A percentile compares a stretch with the other conserved stretches of the same genome.
Evolutionary conservation across 2,329 filamentous ascomycete species (phyloP).

Genomic region (Sporothrix inflata): DNA sequence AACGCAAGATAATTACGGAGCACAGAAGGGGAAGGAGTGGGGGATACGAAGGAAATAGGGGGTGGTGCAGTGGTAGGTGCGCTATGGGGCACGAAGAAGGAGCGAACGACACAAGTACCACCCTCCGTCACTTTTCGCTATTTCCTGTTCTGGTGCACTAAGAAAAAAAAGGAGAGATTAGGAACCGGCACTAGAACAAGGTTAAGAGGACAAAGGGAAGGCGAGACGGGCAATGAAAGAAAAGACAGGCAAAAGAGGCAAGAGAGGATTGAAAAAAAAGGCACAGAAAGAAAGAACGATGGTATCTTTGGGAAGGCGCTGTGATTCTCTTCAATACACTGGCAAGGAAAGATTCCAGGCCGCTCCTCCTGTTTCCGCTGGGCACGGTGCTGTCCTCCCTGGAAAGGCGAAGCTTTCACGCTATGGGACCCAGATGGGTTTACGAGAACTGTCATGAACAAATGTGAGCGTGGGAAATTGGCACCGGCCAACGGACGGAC

Average conservation of each 20-base stretch:
- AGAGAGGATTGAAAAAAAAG: neutral
- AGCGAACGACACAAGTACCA: neutral
- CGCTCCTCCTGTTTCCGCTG: neutral
- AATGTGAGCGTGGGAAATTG: conserved; percentile 3
- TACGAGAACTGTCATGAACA: neutral
- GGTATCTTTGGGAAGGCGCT: neutral
- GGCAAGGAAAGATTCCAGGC: neutral
- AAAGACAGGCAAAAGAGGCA: neutral
- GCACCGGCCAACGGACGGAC: neutral
- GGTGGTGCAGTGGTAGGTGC: conserved; percentile 5
- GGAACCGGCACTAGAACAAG: conserved; percentile 15
- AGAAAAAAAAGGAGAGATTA: conserved; percentile 7
- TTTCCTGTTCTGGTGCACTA: conserved; percentile 8
- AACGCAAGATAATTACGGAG: conserved; percentile 16
- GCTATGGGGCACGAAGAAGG: conserved; percentile 1
- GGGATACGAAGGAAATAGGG: conserved; percentile 15
- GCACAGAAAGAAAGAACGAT: neutral
- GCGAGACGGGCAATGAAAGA: neutral
- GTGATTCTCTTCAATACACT: neutral
- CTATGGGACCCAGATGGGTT: neutral
- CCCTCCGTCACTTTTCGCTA: neutral
- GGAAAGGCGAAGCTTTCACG: neutral
- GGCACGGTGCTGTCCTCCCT: neutral
- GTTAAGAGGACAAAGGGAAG: neutral
- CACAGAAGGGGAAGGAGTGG: conserved; percentile 15